Percentiles rank a stretch among this genome's conserved stretches.
These are phyloP conservation scores for Miamiensis avidus DNA, from an alignment of 169 alveolate genomes.

Conservation along the genomic window DNA sequence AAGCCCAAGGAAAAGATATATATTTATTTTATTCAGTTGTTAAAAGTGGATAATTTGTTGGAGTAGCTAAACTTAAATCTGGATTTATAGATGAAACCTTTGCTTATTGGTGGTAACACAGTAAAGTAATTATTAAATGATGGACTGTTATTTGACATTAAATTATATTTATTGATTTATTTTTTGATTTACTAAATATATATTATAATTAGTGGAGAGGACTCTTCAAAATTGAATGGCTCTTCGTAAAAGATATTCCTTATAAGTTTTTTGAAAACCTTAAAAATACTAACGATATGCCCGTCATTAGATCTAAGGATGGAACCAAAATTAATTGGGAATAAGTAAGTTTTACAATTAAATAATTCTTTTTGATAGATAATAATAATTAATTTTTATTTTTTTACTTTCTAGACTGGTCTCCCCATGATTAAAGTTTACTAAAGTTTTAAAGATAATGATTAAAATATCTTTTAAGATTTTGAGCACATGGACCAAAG, in stretches of 20 bases:
- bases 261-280: constrained; percentile 43
- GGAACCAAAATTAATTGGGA: not conserved
- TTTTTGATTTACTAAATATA: not conserved
- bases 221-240: constrained; percentile 46
- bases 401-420: not conserved
- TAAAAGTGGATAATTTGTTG: constrained; percentile 47
- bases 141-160: not conserved
- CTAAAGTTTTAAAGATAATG: not conserved
- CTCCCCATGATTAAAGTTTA: not conserved
- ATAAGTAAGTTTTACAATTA: not conserved
- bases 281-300: not conserved
- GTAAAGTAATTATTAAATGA: not conserved
- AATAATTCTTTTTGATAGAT: not conserved
- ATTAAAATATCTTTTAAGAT: too few relatives aligned
- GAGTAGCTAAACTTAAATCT: constrained; percentile 43
- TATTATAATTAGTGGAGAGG: constrained; percentile 44
- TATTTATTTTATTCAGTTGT: constrained; percentile 45
- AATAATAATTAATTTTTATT: too few relatives aligned
- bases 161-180: too few relatives aligned
- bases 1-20: constrained; percentile 9
- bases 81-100: constrained; percentile 45
- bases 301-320: not conserved
- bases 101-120: constrained; percentile 44
- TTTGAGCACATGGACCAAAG: not conserved
- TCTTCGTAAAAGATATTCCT: constrained; percentile 42